A percentile compares a stretch with the other conserved stretches of the same genome.
phyloP scores from a whole-genome alignment of 2,329 filamentous ascomycete species.

The Ophiostoma sp. region DNA sequence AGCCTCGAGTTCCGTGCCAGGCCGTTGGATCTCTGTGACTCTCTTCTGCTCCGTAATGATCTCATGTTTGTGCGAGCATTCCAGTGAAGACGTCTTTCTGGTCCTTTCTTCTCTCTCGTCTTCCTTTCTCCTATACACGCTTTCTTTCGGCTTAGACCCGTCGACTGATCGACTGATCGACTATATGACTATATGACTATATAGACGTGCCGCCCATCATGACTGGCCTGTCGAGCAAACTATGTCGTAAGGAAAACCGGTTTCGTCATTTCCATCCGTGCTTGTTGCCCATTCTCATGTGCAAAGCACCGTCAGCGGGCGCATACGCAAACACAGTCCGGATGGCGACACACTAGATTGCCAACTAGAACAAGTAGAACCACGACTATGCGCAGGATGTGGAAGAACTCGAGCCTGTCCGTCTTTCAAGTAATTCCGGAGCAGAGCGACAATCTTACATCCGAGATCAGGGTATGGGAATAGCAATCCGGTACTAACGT shows the following conservation, averaged over 20 bases:
- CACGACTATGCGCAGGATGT: neutral
- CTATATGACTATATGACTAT: too few relatives aligned
- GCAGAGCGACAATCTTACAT: conserved; percentile 1
- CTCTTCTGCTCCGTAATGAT: neutral
- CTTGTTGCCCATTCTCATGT: neutral
- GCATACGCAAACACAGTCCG: neutral
- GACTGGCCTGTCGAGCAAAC: neutral
- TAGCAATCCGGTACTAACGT: too few relatives aligned
- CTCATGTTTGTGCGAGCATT: neutral
- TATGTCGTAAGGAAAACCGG: neutral
- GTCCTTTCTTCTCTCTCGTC: neutral
- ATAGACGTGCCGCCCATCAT: too few relatives aligned
- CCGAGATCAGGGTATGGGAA: neutral
- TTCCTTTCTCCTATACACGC: neutral
- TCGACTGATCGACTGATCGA: too few relatives aligned
- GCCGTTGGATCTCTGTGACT: neutral
- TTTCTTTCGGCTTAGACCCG: conserved; percentile 2
- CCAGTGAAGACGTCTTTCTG: neutral
- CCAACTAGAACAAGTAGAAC: neutral
- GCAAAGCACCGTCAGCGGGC: neutral
- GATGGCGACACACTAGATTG: neutral
- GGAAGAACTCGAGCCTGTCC: neutral
- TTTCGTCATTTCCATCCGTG: neutral
- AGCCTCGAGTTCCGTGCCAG: neutral
- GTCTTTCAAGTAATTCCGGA: neutral